Conservation (phyloP, 805 yeast species). For the Gaillardinia entomophila region DNA sequence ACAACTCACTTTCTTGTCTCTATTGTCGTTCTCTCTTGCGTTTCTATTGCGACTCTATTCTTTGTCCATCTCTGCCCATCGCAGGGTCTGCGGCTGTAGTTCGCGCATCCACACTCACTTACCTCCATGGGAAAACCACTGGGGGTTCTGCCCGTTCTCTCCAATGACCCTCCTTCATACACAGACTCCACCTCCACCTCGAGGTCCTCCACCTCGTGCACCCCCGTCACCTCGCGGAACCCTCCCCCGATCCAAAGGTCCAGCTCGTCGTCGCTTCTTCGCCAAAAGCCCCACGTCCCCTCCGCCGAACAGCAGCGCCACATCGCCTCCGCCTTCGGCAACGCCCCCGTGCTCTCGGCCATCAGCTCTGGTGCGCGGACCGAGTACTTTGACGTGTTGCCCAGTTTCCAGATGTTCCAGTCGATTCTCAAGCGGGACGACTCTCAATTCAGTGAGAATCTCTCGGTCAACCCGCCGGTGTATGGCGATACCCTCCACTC, state of each 20-base stretch:
- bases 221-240: not conserved
- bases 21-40: too few relatives aligned
- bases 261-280: not conserved
- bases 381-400: slow-evolving; percentile 49
- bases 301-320: slow-evolving; percentile 29
- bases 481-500: slow-evolving; percentile 29
- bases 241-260: slow-evolving; percentile 1
- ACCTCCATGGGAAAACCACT: not conserved
- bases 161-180: slow-evolving; percentile 17
- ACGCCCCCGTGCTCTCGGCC: slow-evolving; percentile 11
- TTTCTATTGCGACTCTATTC: too few relatives aligned
- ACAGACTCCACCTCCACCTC: slow-evolving; percentile 9
- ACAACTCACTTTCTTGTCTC: too few relatives aligned
- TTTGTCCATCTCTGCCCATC: too few relatives aligned
- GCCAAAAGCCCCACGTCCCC: slow-evolving; percentile 24
- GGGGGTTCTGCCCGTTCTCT: slow-evolving; percentile 2
- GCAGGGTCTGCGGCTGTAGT: too few relatives aligned
- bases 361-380: slow-evolving; percentile 25
- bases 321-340: slow-evolving; percentile 19
- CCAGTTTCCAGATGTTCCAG: slow-evolving; percentile 66
- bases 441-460: slow-evolving; percentile 30
- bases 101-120: not conserved
- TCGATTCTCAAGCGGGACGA: slow-evolving; percentile 40
- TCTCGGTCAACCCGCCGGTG: slow-evolving; percentile 27
- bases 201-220: not conserved